Base-by-base conservation (phyloP, 2,329 filamentous ascomycete genomes). In the Pseudopyrenochaeta lycopersici region DNA sequence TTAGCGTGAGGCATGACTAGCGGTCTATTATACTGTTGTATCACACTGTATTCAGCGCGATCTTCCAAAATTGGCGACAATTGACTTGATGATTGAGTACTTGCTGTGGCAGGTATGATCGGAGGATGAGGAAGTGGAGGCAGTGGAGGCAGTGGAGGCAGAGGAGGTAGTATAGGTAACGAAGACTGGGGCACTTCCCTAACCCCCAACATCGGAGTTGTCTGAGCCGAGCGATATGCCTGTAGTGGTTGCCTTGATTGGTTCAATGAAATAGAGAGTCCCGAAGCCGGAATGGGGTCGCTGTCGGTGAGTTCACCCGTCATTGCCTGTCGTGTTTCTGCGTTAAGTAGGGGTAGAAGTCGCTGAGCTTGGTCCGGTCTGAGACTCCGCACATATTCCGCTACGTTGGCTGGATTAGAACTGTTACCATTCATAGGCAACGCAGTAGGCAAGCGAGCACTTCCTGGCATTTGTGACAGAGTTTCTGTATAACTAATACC, bases 321-420 rank as follows among this genome's bases (percentile, higher is more conserved):
- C 3, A 52, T 20, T 3, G 49, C 35, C 27, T 52, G 51, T 20
- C 47, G 52, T 42, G 46, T 46, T 27, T 54, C 39, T 2, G 44
- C 29, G 17, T 46, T 49, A 10, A 64, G 7, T 2, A 55, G 14
- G 7, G 58, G 44, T 15, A 59, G 30, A 9, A 64, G 36, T 15
- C 29, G 30, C 14, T 44, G 31, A 15, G 57, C 45, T 41, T 60
- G 58, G 17, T 50, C 54, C 11, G 27, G 20, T 14, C 21, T 55
- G 11, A 60, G 31, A 15, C 46, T 57, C 20, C 43, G 57, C 31
- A 67, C 52, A 40, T 55, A 64, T 11, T 43, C 43, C 18, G 38
- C 36, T 14, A 64, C 39, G 15, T 35, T 39, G 7, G 49, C 18
- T 41, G 44, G 46, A 10, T 15, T 12, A 12, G 36, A 23, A 30